Evolutionary conservation across 345 rosid species (phyloP).

Genomic region (Cardiospermum halicacabum): DNA sequence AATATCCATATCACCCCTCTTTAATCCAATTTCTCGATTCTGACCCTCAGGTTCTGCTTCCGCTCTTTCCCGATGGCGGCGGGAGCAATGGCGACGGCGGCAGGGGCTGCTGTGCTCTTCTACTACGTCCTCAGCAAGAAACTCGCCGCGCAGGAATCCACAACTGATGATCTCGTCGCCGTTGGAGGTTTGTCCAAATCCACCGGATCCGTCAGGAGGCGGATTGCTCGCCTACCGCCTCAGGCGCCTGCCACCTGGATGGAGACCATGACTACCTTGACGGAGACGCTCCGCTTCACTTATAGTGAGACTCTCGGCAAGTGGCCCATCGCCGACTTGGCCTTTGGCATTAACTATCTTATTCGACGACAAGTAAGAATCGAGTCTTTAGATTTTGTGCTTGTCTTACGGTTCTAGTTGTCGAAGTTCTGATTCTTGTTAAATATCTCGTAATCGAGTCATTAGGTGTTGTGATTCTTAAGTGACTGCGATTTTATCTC

Average conservation of each 20-base stretch:
- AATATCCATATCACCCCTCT: background rate
- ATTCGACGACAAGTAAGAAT: constrained; percentile 72
- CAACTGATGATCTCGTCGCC: constrained; percentile 31
- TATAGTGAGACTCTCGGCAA: constrained; percentile 95
- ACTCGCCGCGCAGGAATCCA: constrained; percentile 33
- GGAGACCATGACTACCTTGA: constrained; percentile 75
- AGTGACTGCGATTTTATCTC: background rate
- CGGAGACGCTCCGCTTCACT: constrained; percentile 86
- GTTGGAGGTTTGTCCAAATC: constrained; percentile 48
- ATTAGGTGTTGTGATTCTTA: too few species aligned
- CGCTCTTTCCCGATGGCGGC: constrained; percentile 44
- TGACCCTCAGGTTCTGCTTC: background rate
- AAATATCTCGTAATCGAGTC: too few species aligned
- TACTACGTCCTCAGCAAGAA: constrained; percentile 56
- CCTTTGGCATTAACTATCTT: constrained; percentile 90
- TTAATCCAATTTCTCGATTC: background rate
- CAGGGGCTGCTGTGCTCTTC: constrained; percentile 73
- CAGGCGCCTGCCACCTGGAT: constrained; percentile 96
- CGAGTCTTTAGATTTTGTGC: background rate
- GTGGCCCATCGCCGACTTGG: constrained; percentile 97
- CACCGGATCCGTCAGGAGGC: constrained; percentile 57
- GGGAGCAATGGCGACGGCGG: constrained; percentile 84
- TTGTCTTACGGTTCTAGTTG: background rate
- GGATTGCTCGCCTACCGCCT: constrained; percentile 67
- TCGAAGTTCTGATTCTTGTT: too few species aligned